A percentile compares a stretch with the other conserved stretches of the same genome.
Evolutionary conservation across 352 stramenopile species (phyloP).

Genomic region (Phytophthora sansomeana): DNA sequence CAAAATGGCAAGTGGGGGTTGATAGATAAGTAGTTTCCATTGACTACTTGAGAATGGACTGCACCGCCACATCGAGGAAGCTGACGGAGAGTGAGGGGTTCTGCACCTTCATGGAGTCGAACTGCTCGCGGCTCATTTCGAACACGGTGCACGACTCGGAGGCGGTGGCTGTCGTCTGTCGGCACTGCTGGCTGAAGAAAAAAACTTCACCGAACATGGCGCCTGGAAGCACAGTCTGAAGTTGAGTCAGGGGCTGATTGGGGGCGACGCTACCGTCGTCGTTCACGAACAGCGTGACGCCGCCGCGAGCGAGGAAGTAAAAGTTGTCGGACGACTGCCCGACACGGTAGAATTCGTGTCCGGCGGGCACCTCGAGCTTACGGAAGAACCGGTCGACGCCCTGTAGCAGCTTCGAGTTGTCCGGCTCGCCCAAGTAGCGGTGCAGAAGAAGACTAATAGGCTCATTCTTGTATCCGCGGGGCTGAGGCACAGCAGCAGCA

Average conservation of each 20-base stretch:
- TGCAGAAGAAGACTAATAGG: conserved; percentile 67
- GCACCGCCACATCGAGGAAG: conserved; percentile 78
- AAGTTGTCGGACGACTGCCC: conserved; percentile 60
- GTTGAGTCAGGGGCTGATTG: conserved; percentile 47
- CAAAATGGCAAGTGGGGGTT: conserved; percentile 5
- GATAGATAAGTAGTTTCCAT: conserved; percentile 9
- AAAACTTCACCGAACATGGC: conserved; percentile 86
- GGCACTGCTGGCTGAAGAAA: conserved; percentile 72
- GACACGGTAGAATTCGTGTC: conserved; percentile 74
- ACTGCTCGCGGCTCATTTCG: conserved; percentile 61
- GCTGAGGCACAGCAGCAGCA: conserved; percentile 17
- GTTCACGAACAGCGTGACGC: conserved; percentile 78
- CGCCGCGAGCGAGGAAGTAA: conserved; percentile 71
- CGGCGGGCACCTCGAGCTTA: conserved; percentile 46
- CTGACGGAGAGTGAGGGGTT: conserved; percentile 65
- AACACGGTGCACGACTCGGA: conserved; percentile 63
- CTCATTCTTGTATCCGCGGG: conserved; percentile 42
- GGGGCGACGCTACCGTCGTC: conserved; percentile 57
- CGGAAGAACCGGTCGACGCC: conserved; percentile 68
- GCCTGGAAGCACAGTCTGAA: conserved; percentile 70
- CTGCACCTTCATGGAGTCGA: conserved; percentile 64
- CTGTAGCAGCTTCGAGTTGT: conserved; percentile 63
- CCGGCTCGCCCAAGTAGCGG: conserved; percentile 76
- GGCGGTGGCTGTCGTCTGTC: conserved; percentile 53
- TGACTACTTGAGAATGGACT: conserved; percentile 58